These are phyloP conservation scores for Coelomomyces lativittatus DNA, from an alignment of 371 early-diverging fungal species.

Conservation along the genomic window DNA sequence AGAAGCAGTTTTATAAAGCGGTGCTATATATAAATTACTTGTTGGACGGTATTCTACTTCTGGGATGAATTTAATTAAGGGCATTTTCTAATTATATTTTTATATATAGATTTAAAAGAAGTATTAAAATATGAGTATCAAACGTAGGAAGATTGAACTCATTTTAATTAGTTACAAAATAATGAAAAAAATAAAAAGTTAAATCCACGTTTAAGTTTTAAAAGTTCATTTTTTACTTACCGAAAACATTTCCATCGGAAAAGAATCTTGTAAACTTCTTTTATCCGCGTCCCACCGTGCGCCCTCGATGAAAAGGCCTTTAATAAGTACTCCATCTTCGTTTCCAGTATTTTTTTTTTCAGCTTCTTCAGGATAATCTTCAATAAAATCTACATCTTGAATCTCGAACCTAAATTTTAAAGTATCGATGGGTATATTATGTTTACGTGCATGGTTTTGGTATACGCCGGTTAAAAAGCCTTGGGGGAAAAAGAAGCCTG, in stretches of 20 bases:
- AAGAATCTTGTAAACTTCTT: conserved; percentile 11
- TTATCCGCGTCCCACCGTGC: conserved; percentile 24
- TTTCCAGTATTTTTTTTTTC: conserved; percentile 10
- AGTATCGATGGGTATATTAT: conserved; percentile 27
- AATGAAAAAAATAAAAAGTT: neutral
- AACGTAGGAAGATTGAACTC: neutral
- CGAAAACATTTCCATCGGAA: conserved; percentile 26
- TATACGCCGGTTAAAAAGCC: conserved; percentile 27
- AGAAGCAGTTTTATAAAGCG: conserved; percentile 32
- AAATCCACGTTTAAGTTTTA: no score
- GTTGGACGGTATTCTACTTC: conserved; percentile 4
- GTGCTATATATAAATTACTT: conserved; percentile 24
- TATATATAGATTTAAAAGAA: no score
- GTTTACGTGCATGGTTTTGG: conserved; percentile 33
- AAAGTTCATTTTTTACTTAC: no score
- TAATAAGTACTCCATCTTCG: conserved; percentile 27
- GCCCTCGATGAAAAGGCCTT: conserved; percentile 30
- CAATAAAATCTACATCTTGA: conserved; percentile 17
- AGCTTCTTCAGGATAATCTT: conserved; percentile 25
- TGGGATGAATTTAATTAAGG: conserved; percentile 24
- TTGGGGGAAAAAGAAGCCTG: conserved; percentile 42
- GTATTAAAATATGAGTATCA: neutral
- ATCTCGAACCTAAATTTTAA: conserved; percentile 18
- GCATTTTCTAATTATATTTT: conserved; percentile 21
- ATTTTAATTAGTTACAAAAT: neutral